Base-by-base conservation (phyloP, 2,329 filamentous ascomycete genomes). In the Aureobasidium lini region DNA sequence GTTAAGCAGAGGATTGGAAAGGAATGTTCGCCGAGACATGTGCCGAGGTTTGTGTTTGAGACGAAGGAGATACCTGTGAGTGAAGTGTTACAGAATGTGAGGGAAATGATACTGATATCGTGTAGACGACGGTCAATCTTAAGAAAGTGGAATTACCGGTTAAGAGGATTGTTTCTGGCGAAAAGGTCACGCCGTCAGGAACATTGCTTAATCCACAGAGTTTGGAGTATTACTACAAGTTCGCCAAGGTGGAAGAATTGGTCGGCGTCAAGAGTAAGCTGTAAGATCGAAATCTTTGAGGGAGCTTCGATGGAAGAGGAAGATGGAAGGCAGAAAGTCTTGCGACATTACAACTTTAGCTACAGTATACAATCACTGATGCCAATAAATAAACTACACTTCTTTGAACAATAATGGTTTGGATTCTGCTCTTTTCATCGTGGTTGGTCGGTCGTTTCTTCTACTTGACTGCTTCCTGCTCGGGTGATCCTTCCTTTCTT, bases 131-230 rank as follows among this genome's bases (percentile, higher is more conserved):
- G 0, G 84, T 94, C 63, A 94, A 93, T 69, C 73, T 89, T 52
- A 94, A 94, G 71, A 94, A 94, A 72, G 89, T 94, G 4, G 89
- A 94, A 70, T 67, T 94, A 56, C 89, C 89, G 0, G 87, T 94
- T 32, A 94, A 94, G 75, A 86, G 89, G 68, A 94, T 94, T 63
- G 85, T 94, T 0, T 90, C 83, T 0, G 89, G 89, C 0, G 84
- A 85, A 65, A 82, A 75, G 28, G 82, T 94, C 68, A 90, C 87
- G 72, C 82, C 88, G 0, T 89, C 86, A 50, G 88, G 88, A 1
- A 93, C 89, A 4, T 72, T 94, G 66, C 73, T 88, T 57, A 94
- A 95, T 67, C 89, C 89, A 0, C 74, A 87, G 67, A 88, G 87
- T 63, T 72, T 94, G 61, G 79, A 90, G 34, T 93, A 81, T 67